Base-by-base conservation (phyloP, 2,329 filamentous ascomycete genomes). In the Rhinocladiella mackenziei region DNA sequence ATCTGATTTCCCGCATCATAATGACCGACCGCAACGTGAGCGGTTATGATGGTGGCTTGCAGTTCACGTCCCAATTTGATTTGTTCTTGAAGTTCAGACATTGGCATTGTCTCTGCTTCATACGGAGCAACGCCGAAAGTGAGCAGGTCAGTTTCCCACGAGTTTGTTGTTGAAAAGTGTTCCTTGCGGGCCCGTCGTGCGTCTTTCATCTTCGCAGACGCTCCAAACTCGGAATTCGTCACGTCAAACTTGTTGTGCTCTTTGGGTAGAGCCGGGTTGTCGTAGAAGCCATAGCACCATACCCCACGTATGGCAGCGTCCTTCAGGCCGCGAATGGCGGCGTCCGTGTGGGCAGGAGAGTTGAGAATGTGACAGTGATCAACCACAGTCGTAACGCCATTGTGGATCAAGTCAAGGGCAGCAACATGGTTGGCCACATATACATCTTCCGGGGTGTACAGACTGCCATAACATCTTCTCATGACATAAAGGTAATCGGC, bases 371-470 rank as follows among this genome's bases (percentile, higher is more conserved):
- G 58, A 1, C 58, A 58, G 53, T 62, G 60, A 33, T 62, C 60
- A 5, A 62, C 53, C 2, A 61, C 55, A 0, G 57, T 29, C 8
- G 42, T 48, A n/a, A 37, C 34, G 17, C 45, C 45, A 18, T 35
- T 42, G 17, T 48, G 15, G 22, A 48, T 43, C 6, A 30, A 23
- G 11, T 48, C 40, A 14, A 48, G 34, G 14, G 39, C 40, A 11
- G 31, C 45, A 20, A 34, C 18, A 20, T 44, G 28, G 11, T 48
- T 35, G 11, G 22, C 34, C 11, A 28, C 11, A 18, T 45, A 75
- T 2, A 72, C 56, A 45, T 76, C 73, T 2, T 68, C 60, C 1
- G 66, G 56, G 2, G 50, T 56, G 49, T 66, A 70, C 7, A 29
- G 18, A 19, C 23, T 32, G n/a, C 42, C 42, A 22, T 45, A 45